Evolutionary conservation across 768 basidiomycete genomes (phyloP), one percentile per base, ranked within the genome.

Genomic region (Lactifluus subvellereus): DNA sequence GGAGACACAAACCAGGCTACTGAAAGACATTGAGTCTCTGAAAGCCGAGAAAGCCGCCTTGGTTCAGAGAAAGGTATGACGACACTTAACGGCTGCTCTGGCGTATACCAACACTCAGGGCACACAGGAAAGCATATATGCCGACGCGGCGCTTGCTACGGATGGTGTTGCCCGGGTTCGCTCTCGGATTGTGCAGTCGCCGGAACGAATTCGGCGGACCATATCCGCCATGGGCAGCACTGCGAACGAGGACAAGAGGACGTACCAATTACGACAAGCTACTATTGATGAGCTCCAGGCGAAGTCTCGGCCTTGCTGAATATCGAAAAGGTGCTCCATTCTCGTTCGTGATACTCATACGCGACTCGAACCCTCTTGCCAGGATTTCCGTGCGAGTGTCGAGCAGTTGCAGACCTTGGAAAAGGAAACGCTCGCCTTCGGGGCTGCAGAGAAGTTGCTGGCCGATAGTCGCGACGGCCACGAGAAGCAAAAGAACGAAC

Each of bases 161-260:
- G 86, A 89, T 60, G 77, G 79, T 50, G 85, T 91, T 65, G 74
- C 76, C 13, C 83, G 86, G 48, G 85, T 85, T 0, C 80, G 84
- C 54, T 77, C 84, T 33, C 84, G 93, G 32, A 88, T 97, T 65
- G 93, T 97, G 3, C 91, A 94, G 72, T 94, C 91, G 0, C 94
- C 94, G 0, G 94, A 96, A 52, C 82, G 94, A 50, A 88, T 96
- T 67, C 89, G 87, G 71, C 84, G 86, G 55, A 89, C 84, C 48
- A 96, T 96, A 68, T 74, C 80, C 11, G 78, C 83, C n/a, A 92
- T 96, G 88, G 80, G 82, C 3, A 71, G 76, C 6, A 84, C 82
- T 0, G 84, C 84, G 1, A 72, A 81, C 18, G 87, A 88, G 58
- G 91, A 95, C 67, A 90, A 90, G 70, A 83, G 78, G 64, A 79